Percentiles rank a stretch among this genome's conserved stretches.
Evolutionary conservation across 1,284 basidiomycete genomes (phyloP).

Genomic region (Pyrrhoderma noxium): DNA sequence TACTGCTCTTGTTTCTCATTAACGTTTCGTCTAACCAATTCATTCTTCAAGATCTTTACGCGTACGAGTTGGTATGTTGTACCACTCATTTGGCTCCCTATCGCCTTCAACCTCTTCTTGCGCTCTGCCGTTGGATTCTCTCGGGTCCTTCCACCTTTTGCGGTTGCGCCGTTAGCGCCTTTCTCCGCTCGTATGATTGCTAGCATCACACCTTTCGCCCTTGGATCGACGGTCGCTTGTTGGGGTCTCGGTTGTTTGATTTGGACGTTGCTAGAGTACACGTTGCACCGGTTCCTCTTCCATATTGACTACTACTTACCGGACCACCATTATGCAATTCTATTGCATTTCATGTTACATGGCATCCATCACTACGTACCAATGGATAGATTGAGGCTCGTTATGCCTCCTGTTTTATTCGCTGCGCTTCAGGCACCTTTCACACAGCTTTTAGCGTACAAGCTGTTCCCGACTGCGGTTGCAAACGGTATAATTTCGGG

Average conservation of each 20-base stretch:
- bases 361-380: constrained; percentile 98
- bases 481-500: constrained; percentile 95
- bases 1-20: not conserved
- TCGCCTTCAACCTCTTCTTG: constrained; percentile 73
- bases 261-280: constrained; percentile 96
- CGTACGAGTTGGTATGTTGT: constrained; percentile 94
- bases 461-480: constrained; percentile 75
- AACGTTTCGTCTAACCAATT: not conserved
- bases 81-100: constrained; percentile 88
- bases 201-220: constrained; percentile 39
- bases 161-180: constrained; percentile 47
- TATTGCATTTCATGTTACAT: constrained; percentile 90
- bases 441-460: constrained; percentile 72
- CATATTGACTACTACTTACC: constrained; percentile 91
- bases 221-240: constrained; percentile 49
- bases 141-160: constrained; percentile 50
- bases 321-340: constrained; percentile 74
- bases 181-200: constrained; percentile 33
- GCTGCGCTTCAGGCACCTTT: constrained; percentile 76
- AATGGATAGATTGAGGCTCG: constrained; percentile 92
- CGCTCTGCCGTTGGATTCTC: constrained; percentile 83
- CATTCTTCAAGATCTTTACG: constrained; percentile 59
- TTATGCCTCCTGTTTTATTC: constrained; percentile 96
- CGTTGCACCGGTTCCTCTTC: constrained; percentile 96
- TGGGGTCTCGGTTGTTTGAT: constrained; percentile 81